Percentiles rank a stretch among this genome's conserved stretches.
Evolutionary conservation across 2,329 filamentous ascomycete species (phyloP).

Genomic region (Beauveria pseudobassiana): DNA sequence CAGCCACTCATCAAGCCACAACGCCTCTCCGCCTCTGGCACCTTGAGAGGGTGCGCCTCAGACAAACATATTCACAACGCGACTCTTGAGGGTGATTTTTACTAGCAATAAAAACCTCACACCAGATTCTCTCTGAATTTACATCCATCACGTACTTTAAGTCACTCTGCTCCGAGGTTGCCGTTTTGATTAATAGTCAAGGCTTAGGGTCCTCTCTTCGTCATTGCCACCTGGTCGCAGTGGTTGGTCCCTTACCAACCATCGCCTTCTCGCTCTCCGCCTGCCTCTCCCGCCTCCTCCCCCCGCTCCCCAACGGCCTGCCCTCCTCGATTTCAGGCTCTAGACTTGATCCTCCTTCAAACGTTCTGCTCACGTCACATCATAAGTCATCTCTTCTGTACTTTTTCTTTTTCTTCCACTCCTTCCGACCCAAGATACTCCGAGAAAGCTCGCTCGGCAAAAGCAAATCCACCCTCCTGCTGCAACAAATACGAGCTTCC

Average conservation of each 20-base stretch:
- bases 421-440: background rate
- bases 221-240: background rate
- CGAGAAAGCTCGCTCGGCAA: background rate
- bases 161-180: background rate
- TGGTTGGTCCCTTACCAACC: conserved; percentile 7
- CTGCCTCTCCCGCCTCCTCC: background rate
- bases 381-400: conserved; percentile 5
- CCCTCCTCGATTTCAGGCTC: background rate
- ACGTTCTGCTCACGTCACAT: conserved; percentile 4
- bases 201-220: background rate
- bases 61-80: too few species aligned
- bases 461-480: background rate
- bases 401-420: background rate
- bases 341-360: background rate
- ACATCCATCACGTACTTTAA: too few species aligned
- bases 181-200: background rate
- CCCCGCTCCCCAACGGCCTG: background rate
- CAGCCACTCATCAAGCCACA: too few species aligned
- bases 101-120: too few species aligned
- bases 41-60: too few species aligned
- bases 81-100: too few species aligned
- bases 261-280: conserved; percentile 1
- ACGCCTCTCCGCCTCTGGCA: too few species aligned
- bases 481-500: conserved; percentile 6
- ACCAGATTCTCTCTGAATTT: too few species aligned